Evolutionary conservation across 106 monocot species (phyloP), one percentile per base, ranked within the genome.

Genomic region (Acorus gramineus): DNA sequence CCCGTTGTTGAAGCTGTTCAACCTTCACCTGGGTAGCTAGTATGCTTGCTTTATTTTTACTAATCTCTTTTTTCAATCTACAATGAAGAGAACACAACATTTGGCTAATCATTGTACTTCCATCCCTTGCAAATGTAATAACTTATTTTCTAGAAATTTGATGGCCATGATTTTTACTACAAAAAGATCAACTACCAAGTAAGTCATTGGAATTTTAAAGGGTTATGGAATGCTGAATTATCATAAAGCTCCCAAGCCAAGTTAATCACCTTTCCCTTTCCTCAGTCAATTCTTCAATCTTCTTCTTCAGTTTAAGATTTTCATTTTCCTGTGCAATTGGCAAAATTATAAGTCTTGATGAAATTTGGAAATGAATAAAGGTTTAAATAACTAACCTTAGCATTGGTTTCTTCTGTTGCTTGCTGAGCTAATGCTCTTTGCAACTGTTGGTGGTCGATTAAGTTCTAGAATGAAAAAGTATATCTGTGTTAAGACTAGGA

Each of bases 251-350:
- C 28, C 28, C 28, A 28, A 28, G 28, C 28, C 28, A 1, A 28
- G 28, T 28, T 28, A 43, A 4, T 44, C 52, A 90, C 89, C 89
- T 85, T 53, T 82, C 63, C 47, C 77, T 85, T 76, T 90, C 89
- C 11, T 70, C 71, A 13, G 67, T 14, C 13, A 90, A 65, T 52
- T 46, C 55, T 61, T 69, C 56, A 55, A 82, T 70, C 50, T 74
- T 53, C 48, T 67, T 53, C 55, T 72, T 82, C 55, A 90, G 53
- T 52, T 57, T 66, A 14, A 78, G 11, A 59, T 82, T 82, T 72
- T 85, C 89, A 13, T 74, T 56, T 9, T 82, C 89, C 89, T 90
- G 63, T 28, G 28, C 28, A 49, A 43, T 3, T 46, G 8, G 57
- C 4, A 67, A 28, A 28, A 28, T 28, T 28, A 28, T 28, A 28